Base-by-base conservation (phyloP, 495 filamentous ascomycete species). In the Penicillium verhagenii region DNA sequence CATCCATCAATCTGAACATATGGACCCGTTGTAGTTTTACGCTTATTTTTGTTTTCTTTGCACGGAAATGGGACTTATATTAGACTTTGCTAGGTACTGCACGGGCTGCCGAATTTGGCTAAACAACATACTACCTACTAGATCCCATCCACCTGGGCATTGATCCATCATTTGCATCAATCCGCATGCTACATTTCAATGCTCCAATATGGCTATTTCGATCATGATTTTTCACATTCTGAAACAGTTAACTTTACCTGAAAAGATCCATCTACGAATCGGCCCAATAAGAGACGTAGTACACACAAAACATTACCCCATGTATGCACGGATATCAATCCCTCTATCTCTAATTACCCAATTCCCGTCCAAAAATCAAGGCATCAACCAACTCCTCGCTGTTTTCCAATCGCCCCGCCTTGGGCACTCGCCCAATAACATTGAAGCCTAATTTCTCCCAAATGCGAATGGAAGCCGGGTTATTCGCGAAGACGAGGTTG, bases 401-500 rank as follows among this genome's bases (percentile, higher is more conserved):
- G 42, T 76, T 78, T 9, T 64, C 68, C 53, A 78, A 49, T 1
- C 73, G 63, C 10, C 65, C 75, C 4, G 72, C 72, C 21, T 68
- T 69, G 11, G 75, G 75, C 20, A 98, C 88, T 3, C 90, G 86
- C 3, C 93, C 94, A 65, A 98, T 92, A 44, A 92, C 85, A 72
- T 91, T 91, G 72, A 98, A 98, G 13, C 94, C 94, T 2, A 98
- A 82, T 4, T 83, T 88, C 67, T 98, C 94, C 94, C 94, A 98
- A 63, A 98, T 97, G 50, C 87, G 86, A 66, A 89, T 89, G 11
- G 92, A 96, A 6, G 90, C 93, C 10, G 91, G 84, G 68, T 98
- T 97, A 49, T 92, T 98, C 71, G 96, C 94, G 72, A 96, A 98
- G 14, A 98, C 94, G 10, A 98, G 86, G 72, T 98, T 97, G 83